Evolutionary conservation across 2,329 filamentous ascomycete genomes (phyloP).

Genomic region (Sporothrix dimorphospora): DNA sequence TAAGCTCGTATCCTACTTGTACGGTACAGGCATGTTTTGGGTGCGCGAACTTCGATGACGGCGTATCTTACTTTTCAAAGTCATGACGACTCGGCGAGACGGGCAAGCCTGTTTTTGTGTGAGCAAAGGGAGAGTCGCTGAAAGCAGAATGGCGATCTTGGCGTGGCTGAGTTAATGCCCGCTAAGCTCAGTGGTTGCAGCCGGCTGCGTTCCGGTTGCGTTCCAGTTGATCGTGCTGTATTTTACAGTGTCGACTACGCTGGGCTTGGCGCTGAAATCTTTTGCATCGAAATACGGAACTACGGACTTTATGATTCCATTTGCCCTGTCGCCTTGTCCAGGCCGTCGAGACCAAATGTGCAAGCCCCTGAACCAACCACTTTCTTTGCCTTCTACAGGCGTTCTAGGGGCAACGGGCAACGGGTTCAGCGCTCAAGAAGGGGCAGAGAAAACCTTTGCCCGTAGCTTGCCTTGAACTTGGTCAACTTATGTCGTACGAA

Average conservation of each 20-base stretch:
- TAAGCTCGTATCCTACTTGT: too few species aligned
- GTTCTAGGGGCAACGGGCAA: slow-evolving; percentile 6
- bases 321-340: not conserved
- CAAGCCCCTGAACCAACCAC: not conserved
- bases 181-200: not conserved
- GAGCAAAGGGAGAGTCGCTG: not conserved
- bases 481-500: too few species aligned
- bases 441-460: too few species aligned
- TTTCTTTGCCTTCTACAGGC: not conserved
- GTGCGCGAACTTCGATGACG: not conserved
- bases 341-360: too few species aligned
- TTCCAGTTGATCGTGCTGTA: not conserved
- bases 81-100: not conserved
- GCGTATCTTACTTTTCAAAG: not conserved
- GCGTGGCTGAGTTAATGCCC: not conserved
- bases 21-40: too few species aligned
- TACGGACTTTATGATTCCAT: not conserved
- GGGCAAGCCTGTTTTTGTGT: not conserved
- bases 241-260: not conserved
- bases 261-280: not conserved
- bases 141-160: slow-evolving; percentile 1
- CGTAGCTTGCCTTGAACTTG: not conserved
- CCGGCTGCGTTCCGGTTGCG: not conserved
- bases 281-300: not conserved
- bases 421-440: too few species aligned